Evolutionary conservation across 805 yeast genomes (phyloP), one percentile per base, ranked within the genome.

Genomic region (Saccharomycopsis synnaedendra): DNA sequence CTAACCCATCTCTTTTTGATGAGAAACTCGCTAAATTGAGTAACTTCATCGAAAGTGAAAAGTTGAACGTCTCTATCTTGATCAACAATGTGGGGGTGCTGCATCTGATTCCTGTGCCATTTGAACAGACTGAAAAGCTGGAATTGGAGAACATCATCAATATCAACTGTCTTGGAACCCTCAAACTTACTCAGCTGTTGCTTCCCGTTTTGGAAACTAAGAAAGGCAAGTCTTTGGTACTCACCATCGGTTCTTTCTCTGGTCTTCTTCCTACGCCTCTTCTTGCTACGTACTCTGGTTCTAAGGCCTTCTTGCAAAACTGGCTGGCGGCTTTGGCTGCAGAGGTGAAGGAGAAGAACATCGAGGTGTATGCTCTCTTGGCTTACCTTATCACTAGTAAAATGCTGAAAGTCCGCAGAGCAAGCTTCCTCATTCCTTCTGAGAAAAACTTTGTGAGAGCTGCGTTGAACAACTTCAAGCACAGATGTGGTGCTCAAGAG

Each of bases 1-100:
- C 93, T 38, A 34, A 39, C 31, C 33, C 37, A 34, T 19, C 38
- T 19, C 8, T 9, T 34, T 41, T 48, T 19, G 54, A 44, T 33
- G 11, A 38, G 7, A 43, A 41, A 9, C 31, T 48, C 29, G 40
- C 43, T 6, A 32, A 35, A 6, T 46, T 48, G 8, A 38, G 38
- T 8, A n/a, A 34, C 3, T 45, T 45, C 19, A 19, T 51, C 29
- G 32, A 36, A 9, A 63, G 74, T 46, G 61, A 68, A 7, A 71
- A 64, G 3, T 63, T 83, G 52, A 80, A 82, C 28, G 79, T 88
- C 27, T 75, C 90, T 5, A 75, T 88, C 5, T 73, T 93, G 59
- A 67, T 93, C 60, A 93, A 93, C 70, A 93, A 93, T 60, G 97
- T 93, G 48, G 98, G 98, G 42, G 86, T 79, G 63, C 84, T 95